A percentile compares a stretch with the other conserved stretches of the same genome.
Conservation (phyloP, 1,284 basidiomycete species). For the Malassezia yamatoensis region DNA sequence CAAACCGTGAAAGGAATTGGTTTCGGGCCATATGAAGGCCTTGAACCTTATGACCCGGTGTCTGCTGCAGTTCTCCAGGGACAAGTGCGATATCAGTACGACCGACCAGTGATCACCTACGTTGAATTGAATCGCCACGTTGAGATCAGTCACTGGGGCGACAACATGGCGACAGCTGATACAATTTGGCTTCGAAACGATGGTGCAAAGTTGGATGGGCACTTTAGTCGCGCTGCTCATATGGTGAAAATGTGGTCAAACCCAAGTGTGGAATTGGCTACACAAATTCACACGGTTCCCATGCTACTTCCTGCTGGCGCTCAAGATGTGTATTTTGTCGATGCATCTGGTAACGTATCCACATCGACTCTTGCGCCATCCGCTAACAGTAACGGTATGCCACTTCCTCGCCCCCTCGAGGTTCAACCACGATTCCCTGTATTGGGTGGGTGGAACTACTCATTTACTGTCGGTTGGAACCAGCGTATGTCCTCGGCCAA, state of each 20-base stretch:
- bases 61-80: constrained; percentile 43
- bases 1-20: constrained; percentile 71
- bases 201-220: constrained; percentile 82
- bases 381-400: constrained; percentile 18
- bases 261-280: constrained; percentile 56
- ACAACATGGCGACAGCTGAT: constrained; percentile 85
- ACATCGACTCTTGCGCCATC: constrained; percentile 67
- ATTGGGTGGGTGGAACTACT: constrained; percentile 95
- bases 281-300: constrained; percentile 3
- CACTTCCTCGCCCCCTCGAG: constrained; percentile 56
- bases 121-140: constrained; percentile 63
- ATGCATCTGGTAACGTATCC: constrained; percentile 80
- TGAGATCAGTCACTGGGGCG: constrained; percentile 94
- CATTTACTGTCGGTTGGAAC: constrained; percentile 87
- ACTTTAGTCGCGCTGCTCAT: constrained; percentile 83
- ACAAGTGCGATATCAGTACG: constrained; percentile 68
- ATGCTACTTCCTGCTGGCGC: constrained; percentile 17
- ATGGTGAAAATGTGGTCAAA: constrained; percentile 62
- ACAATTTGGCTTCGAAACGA: constrained; percentile 72
- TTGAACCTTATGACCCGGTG: constrained; percentile 58
- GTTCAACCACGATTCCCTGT: constrained; percentile 82
- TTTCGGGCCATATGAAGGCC: constrained; percentile 72
- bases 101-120: constrained; percentile 68
- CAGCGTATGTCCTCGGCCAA: constrained; percentile 49
- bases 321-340: constrained; percentile 29